These are phyloP conservation scores for Picea abies DNA, from an alignment of 83 land plant species.

Conservation along the genomic window DNA sequence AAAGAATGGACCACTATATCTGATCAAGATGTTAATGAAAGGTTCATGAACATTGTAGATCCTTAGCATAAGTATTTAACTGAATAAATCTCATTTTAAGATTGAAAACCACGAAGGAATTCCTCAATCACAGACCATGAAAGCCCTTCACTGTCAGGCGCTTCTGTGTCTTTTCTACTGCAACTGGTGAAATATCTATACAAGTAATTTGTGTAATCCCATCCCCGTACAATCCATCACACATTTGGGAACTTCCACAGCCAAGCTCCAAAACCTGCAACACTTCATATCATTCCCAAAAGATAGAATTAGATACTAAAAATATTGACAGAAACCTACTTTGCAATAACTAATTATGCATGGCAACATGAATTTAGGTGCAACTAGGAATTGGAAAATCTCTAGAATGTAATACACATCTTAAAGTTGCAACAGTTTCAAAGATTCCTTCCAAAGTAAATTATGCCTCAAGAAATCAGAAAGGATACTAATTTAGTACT, in stretches of 20 bases:
- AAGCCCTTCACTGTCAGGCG: conserved; percentile 45
- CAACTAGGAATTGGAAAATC: no score
- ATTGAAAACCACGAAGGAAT: conserved; percentile 2
- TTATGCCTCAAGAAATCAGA: no score
- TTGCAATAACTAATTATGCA: background rate
- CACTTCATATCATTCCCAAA: background rate
- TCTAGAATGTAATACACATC: no score
- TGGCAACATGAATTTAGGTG: background rate
- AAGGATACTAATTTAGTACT: no score
- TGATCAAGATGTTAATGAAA: background rate
- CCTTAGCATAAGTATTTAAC: background rate
- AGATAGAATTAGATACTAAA: background rate
- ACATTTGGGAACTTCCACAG: conserved; percentile 82
- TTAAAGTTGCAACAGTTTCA: no score
- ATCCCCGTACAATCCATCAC: conserved; percentile 70
- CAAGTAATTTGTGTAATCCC: conserved; percentile 81
- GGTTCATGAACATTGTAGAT: background rate
- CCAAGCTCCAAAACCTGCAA: conserved; percentile 89
- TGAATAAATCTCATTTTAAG: background rate
- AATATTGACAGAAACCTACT: background rate
- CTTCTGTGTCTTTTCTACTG: conserved; percentile 67
- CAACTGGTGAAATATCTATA: conserved; percentile 85
- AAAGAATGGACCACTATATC: background rate
- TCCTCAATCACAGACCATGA: conserved; percentile 35
- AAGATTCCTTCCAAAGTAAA: no score